These are phyloP conservation scores for Gracilaria caudata DNA, from an alignment of 23 red algal genomes.

Conservation along the genomic window DNA sequence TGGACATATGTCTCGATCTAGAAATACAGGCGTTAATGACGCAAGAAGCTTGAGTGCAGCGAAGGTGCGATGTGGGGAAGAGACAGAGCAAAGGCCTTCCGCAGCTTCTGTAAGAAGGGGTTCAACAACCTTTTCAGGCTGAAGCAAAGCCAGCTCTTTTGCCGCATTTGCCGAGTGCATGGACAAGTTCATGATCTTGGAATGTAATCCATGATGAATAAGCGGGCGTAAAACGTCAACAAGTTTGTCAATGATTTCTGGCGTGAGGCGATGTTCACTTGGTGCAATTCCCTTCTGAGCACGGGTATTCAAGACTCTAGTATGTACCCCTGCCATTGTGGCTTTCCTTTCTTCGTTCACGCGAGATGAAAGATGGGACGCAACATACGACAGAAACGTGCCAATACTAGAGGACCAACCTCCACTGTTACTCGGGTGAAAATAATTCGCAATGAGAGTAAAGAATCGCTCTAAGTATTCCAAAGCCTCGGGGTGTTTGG, in stretches of 20 bases:
- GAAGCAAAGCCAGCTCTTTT: slow-evolving; percentile 70
- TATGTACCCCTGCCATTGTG: slow-evolving; percentile 50
- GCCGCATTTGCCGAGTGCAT: slow-evolving; percentile 60
- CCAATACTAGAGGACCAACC: slow-evolving; percentile 66
- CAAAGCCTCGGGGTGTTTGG: slow-evolving; percentile 45
- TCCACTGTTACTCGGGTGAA: slow-evolving; percentile 84
- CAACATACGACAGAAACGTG: slow-evolving; percentile 66
- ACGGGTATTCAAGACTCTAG: slow-evolving; percentile 60
- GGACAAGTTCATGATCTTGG: slow-evolving; percentile 58
- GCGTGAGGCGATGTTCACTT: slow-evolving; percentile 73
- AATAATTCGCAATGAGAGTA: slow-evolving; percentile 68
- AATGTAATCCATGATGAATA: slow-evolving; percentile 72
- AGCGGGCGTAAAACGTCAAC: slow-evolving; percentile 74
- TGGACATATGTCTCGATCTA: slow-evolving; percentile 73
- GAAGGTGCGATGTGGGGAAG: slow-evolving; percentile 82
- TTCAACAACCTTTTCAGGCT: slow-evolving; percentile 57
- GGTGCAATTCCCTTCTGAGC: slow-evolving; percentile 52
- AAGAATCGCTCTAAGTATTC: slow-evolving; percentile 62
- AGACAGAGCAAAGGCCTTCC: slow-evolving; percentile 65
- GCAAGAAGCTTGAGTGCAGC: slow-evolving; percentile 76
- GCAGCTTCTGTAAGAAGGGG: slow-evolving; percentile 63
- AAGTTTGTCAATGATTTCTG: slow-evolving; percentile 45
- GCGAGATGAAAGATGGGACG: slow-evolving; percentile 41
- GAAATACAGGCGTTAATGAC: slow-evolving; percentile 79
- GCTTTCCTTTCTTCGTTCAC: slow-evolving; percentile 72